phyloP scores from a whole-genome alignment of 208 protist genomes.

The Trypanosoma congolense region DNA sequence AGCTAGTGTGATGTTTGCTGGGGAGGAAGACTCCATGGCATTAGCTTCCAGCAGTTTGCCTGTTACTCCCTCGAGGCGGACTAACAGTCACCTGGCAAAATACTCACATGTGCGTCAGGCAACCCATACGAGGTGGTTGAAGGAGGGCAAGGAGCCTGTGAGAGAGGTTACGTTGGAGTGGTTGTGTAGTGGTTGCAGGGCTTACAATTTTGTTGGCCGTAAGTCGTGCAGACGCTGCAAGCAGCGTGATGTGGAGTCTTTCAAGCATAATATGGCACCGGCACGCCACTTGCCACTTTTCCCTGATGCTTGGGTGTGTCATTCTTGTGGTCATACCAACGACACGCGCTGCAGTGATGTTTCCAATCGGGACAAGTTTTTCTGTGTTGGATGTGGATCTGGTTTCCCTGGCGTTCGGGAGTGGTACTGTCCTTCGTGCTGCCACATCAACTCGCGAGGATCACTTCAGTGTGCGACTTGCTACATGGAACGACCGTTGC shows the following conservation, averaged over 20 bases:
- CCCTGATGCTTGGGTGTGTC: conserved; percentile 55
- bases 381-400: conserved; percentile 34
- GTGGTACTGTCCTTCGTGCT: conserved; percentile 71
- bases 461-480: conserved; percentile 65
- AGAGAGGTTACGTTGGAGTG: conserved; percentile 34
- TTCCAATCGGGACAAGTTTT: conserved; percentile 40
- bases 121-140: conserved; percentile 10
- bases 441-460: conserved; percentile 49
- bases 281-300: conserved; percentile 63
- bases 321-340: conserved; percentile 32
- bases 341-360: conserved; percentile 1
- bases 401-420: conserved; percentile 57
- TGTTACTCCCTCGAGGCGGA: conserved; percentile 24
- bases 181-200: conserved; percentile 54
- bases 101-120: conserved; percentile 30
- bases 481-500: conserved; percentile 33
- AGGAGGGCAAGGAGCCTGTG: conserved; percentile 6
- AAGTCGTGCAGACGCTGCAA: conserved; percentile 40
- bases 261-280: conserved; percentile 39
- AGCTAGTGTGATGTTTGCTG: neutral
- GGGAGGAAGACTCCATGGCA: neutral
- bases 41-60: neutral
- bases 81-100: conserved; percentile 28
- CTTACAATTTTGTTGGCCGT: conserved; percentile 43
- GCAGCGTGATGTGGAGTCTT: conserved; percentile 31